phyloP scores from a whole-genome alignment of 2,329 filamentous ascomycete genomes.

The Claviceps sorghi region DNA sequence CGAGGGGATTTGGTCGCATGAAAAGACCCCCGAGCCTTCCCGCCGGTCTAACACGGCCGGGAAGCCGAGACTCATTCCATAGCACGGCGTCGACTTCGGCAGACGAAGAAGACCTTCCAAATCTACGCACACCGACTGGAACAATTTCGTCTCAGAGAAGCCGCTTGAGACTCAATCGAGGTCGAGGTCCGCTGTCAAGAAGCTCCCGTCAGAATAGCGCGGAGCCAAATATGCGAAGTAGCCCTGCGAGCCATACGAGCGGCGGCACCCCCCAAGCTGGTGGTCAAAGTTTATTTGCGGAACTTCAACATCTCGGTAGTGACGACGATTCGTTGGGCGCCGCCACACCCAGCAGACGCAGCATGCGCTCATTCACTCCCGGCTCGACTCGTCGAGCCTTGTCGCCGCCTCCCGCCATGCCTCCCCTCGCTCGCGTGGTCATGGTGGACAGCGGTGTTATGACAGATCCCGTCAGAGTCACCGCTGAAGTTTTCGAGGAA shows the following conservation, averaged over 20 bases:
- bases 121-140: conserved; percentile 46
- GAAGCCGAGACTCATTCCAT: conserved; percentile 54
- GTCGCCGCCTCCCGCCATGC: conserved; percentile 34
- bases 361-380: conserved; percentile 32
- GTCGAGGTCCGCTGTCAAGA: conserved; percentile 42
- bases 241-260: conserved; percentile 41
- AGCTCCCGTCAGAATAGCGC: conserved; percentile 48
- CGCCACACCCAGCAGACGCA: conserved; percentile 40
- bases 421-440: conserved; percentile 33
- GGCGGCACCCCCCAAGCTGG: conserved; percentile 38
- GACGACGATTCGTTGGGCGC: conserved; percentile 57
- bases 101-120: conserved; percentile 49
- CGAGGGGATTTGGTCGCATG: conserved; percentile 28
- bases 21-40: conserved; percentile 28
- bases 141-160: conserved; percentile 51
- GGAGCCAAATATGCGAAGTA: conserved; percentile 42
- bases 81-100: conserved; percentile 83
- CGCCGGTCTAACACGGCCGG: conserved; percentile 23
- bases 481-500: conserved; percentile 7
- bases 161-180: conserved; percentile 56
- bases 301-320: conserved; percentile 67
- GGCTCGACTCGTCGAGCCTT: conserved; percentile 28
- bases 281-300: conserved; percentile 75
- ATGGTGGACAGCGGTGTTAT: conserved; percentile 49
- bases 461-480: conserved; percentile 40